phyloP scores from a whole-genome alignment of 2,329 filamentous ascomycete genomes.

The Penicillium verrucosum region DNA sequence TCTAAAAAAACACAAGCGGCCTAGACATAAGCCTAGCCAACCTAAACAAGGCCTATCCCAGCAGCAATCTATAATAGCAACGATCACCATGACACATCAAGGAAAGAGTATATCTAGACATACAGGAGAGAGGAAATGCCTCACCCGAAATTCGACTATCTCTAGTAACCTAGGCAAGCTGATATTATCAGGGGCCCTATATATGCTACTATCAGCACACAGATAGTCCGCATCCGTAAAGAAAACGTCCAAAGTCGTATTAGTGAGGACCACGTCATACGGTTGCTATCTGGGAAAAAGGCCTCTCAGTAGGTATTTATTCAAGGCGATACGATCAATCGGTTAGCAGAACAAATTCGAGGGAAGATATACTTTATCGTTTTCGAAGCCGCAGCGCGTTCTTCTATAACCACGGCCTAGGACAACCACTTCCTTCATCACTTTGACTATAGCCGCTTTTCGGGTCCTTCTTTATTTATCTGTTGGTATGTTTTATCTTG shows the following conservation, averaged over 20 bases:
- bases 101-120: neutral
- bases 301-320: neutral
- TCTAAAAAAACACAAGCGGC: neutral
- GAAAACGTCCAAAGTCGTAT: slow-evolving; percentile 2
- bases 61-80: neutral
- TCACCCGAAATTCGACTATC: neutral
- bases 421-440: too few species aligned
- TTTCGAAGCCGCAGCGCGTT: neutral
- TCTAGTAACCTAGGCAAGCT: neutral
- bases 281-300: neutral
- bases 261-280: slow-evolving; percentile 1
- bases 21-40: neutral
- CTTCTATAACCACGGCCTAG: too few species aligned
- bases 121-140: neutral
- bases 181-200: neutral
- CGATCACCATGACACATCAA: neutral
- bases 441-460: too few species aligned
- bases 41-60: neutral
- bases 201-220: neutral
- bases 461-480: too few species aligned
- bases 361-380: slow-evolving; percentile 1
- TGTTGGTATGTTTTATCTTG: too few species aligned
- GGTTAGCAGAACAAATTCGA: neutral
- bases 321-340: neutral
- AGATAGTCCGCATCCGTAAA: neutral